A percentile compares a stretch with the other conserved stretches of the same genome.
Evolutionary conservation across 805 yeast species (phyloP).

Genomic region (Komagataella populi): DNA sequence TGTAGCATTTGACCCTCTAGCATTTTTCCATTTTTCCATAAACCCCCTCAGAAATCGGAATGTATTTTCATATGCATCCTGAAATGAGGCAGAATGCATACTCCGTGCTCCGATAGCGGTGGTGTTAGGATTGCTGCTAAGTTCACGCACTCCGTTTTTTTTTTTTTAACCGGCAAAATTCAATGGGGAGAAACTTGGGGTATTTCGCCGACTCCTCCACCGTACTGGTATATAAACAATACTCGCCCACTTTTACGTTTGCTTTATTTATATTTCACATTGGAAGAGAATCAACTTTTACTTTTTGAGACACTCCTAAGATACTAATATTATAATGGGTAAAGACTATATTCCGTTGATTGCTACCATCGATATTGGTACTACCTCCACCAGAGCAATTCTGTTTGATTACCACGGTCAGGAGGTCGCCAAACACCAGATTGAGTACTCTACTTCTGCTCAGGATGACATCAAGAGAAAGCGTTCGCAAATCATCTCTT

Average conservation of each 20-base stretch:
- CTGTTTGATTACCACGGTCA: conserved; percentile 59
- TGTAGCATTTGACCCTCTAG: background rate
- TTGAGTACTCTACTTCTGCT: conserved; percentile 63
- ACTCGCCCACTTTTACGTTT: background rate
- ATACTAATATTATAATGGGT: background rate
- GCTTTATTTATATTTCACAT: background rate
- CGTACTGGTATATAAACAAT: background rate
- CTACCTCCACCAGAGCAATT: conserved; percentile 84
- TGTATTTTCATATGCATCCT: background rate
- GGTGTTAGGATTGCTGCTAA: background rate
- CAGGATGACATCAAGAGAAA: conserved; percentile 11
- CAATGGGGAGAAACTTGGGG: background rate
- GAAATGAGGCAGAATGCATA: background rate
- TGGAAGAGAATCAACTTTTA: background rate
- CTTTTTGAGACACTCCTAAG: background rate
- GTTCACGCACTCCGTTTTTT: background rate
- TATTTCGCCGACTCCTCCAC: background rate
- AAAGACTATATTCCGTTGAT: conserved; percentile 22
- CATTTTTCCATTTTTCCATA: background rate
- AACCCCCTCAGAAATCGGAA: background rate
- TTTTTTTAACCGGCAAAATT: background rate
- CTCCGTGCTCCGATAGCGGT: background rate
- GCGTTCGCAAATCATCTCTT: conserved; percentile 46
- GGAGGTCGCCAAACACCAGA: conserved; percentile 81
- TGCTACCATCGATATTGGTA: conserved; percentile 80